Base-by-base conservation (phyloP, 805 yeast genomes). In the Phaffomyces antillensis region DNA sequence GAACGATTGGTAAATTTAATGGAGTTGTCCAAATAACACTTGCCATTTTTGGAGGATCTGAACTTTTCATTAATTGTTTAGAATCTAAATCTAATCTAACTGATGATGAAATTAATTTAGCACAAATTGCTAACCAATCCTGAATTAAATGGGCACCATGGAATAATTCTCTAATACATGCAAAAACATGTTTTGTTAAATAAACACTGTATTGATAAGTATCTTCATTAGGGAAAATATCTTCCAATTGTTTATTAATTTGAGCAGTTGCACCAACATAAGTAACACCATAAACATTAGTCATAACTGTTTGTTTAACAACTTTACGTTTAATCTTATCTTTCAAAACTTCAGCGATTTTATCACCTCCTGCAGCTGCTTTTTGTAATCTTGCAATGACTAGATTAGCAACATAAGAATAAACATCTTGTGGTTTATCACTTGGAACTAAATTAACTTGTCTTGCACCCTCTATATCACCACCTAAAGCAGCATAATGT, bases 1-100 rank as follows among this genome's bases (percentile, higher is more conserved):
- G 99, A 17, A 93, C 99, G 60, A 95, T 89, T 2, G 98, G 96
- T 49, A 93, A 70, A 4, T 96, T 96, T 35, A 91, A 66, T 1
- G 99, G 98, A 0, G 98, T 84, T 0, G 99, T 93, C 99, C 99
- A 93, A 54, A 93, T 88, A 8, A 93, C 96, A 5, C 95, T 79
- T 1, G 96, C 79, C 75, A 87, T 77, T 56, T 78, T 83, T 46
- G 76, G 80, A 5, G 83, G 83, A 43, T 73, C 76, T 24, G 44
- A 34, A 18, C 31, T 68, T 62, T 47, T 70, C 63, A 26, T 62
- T 58, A 15, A 63, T 52, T 64, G 70, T 33, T 71, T 72, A 13
- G 58, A 53, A 33, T 75, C 82, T 39, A 76, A 68, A 53, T 83
- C 90, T 13, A 86, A 63, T 39, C 91, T 73, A 16, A 87, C 77